A percentile compares a stretch with the other conserved stretches of the same genome.
These are phyloP conservation scores for Dictyostelium purpureum DNA, from an alignment of 78 protist species.

Conservation along the genomic window DNA sequence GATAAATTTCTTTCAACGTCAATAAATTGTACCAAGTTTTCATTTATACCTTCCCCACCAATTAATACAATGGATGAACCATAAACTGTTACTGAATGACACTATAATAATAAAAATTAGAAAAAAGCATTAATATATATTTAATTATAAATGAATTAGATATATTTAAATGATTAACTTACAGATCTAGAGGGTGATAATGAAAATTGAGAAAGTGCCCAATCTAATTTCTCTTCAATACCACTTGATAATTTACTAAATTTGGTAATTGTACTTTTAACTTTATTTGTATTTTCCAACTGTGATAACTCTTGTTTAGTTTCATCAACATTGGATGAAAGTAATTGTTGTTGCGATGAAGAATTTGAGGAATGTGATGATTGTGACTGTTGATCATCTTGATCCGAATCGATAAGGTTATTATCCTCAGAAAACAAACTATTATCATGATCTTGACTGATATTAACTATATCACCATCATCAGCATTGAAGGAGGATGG, in stretches of 20 bases:
- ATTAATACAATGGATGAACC: slow-evolving; percentile 55
- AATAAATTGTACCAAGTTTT: slow-evolving; percentile 38
- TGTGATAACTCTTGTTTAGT: slow-evolving; percentile 55
- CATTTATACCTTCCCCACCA: slow-evolving; percentile 67
- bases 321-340: neutral
- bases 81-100: slow-evolving; percentile 62
- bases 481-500: neutral
- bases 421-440: neutral
- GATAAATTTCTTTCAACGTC: slow-evolving; percentile 50
- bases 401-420: neutral
- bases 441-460: neutral
- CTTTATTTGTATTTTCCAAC: slow-evolving; percentile 44
- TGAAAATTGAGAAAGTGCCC: slow-evolving; percentile 18
- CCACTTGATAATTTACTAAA: slow-evolving; percentile 46
- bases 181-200: slow-evolving; percentile 55
- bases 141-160: too few relatives aligned
- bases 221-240: slow-evolving; percentile 63
- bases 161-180: neutral
- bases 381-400: slow-evolving; percentile 9
- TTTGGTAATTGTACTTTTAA: slow-evolving; percentile 35
- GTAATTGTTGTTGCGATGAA: neutral
- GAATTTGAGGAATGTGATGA: neutral
- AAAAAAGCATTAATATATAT: neutral
- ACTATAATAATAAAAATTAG: neutral
- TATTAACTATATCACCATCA: slow-evolving; percentile 14